Base-by-base conservation (phyloP, 176 grass and related monocot genomes). In the Oryza brachyantha region DNA sequence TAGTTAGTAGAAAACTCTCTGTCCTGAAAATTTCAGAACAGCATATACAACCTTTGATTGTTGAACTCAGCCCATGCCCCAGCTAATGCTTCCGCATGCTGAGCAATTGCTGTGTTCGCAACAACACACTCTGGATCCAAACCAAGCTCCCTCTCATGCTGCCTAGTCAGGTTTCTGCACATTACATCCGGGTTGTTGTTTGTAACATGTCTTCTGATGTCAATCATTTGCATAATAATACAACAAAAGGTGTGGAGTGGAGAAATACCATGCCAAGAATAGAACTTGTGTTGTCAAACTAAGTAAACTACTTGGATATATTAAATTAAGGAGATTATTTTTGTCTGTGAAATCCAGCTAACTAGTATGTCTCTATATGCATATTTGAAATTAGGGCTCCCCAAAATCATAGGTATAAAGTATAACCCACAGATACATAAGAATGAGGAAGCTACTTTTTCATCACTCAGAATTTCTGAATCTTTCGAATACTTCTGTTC, bases 1-100 rank as follows among this genome's bases (percentile, higher is more conserved):
- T 57, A 41, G 61, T 80, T 40, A 81, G 43, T 32, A 32, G 5
- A 41, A 10, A 58, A 10, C 9, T 34, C 16, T 52, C 6, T 69
- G 19, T 69, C n/a, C 22, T 29, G 36, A n/a, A n/a, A n/a, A 36
- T 75, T 75, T 7, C 50, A 46, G 38, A 16, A 61, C 31, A 29
- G 8, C 13, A 39, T 8, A 68, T 3, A 60, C 4, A 77, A 88
- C 86, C 80, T 88, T 78, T 72, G 81, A 29, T 68, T 79, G 68
- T 79, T 88, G 80, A 83, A 83, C 75, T 88, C 86, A 10, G 46
- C 27, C 86, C 86, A 84, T 19, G 80, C 80, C 79, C 31, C 31
- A 31, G 74, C 86, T 68, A 88, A 74, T 29, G 86, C 80, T 74
- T 79, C 68, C 2, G 86, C 80, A 21, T 88, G 80, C 13, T 73